Conservation (phyloP, 2,329 filamentous ascomycete genomes). For the Ascochyta fabae region DNA sequence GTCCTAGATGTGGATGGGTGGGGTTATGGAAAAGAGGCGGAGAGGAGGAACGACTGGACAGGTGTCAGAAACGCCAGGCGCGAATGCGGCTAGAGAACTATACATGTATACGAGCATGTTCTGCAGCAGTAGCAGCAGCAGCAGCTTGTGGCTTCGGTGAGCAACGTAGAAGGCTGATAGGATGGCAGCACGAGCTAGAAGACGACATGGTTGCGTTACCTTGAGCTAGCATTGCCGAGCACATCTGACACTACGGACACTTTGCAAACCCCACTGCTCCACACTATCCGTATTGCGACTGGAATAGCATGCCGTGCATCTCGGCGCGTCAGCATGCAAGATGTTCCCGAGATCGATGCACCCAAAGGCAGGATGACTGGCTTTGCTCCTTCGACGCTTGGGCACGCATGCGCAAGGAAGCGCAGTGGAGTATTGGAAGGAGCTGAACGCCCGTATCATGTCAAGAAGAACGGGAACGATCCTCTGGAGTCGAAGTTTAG, state of each 20-base stretch:
- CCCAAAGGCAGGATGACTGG: constrained; percentile 7
- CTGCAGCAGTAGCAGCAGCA: neutral
- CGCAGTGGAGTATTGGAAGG: constrained; percentile 5
- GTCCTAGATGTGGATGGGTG: constrained; percentile 1
- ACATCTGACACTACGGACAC: constrained; percentile 6
- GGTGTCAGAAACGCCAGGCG: constrained; percentile 14
- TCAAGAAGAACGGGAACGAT: neutral
- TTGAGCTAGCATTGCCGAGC: constrained; percentile 11
- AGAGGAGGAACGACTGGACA: constrained; percentile 12
- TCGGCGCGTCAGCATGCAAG: constrained; percentile 9
- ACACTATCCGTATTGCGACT: constrained; percentile 3
- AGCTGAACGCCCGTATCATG: neutral
- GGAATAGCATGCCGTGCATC: constrained; percentile 15
- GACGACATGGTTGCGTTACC: constrained; percentile 10
- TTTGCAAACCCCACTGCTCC: constrained; percentile 6
- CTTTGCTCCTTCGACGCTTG: constrained; percentile 3
- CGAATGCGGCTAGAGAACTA: constrained; percentile 17
- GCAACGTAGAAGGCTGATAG: constrained; percentile 15
- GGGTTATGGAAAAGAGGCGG: neutral
- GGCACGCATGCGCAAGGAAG: constrained; percentile 1
- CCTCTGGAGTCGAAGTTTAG: neutral
- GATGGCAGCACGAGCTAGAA: constrained; percentile 18
- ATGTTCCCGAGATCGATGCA: constrained; percentile 20
- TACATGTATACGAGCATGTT: constrained; percentile 1
- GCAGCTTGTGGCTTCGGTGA: constrained; percentile 10